Conservation (phyloP, 768 basidiomycete species). For the Leccinum longicurvipes region DNA sequence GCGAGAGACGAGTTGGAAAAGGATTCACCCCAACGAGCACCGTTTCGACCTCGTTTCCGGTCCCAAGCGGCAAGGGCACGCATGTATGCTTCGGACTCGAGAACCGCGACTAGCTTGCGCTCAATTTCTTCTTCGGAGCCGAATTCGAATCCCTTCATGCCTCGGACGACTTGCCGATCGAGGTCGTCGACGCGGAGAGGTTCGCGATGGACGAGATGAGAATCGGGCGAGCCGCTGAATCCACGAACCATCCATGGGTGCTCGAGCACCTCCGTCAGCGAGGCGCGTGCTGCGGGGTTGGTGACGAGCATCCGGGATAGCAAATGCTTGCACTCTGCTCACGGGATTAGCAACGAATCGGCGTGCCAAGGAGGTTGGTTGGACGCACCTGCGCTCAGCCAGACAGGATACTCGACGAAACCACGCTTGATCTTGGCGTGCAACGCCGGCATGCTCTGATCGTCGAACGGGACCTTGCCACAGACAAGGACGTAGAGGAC, state of each 20-base stretch:
- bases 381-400: conserved; percentile 84
- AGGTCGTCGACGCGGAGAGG: conserved; percentile 88
- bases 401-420: conserved; percentile 93
- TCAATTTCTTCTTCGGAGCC: conserved; percentile 87
- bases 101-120: conserved; percentile 61
- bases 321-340: conserved; percentile 87
- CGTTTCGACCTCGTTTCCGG: conserved; percentile 51
- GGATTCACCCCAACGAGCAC: conserved; percentile 47
- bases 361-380: neutral
- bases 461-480: conserved; percentile 98
- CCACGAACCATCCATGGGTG: conserved; percentile 96
- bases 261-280: conserved; percentile 76
- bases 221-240: conserved; percentile 72
- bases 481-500: conserved; percentile 97
- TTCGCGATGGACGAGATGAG: conserved; percentile 85
- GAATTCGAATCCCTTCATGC: conserved; percentile 97
- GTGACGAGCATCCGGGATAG: conserved; percentile 96
- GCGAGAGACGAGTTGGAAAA: conserved; percentile 70
- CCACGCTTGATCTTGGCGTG: conserved; percentile 99
- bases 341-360: conserved; percentile 10
- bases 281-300: conserved; percentile 79
- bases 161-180: conserved; percentile 78
- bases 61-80: conserved; percentile 79
- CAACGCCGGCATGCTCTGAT: conserved; percentile 97
- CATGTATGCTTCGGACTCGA: conserved; percentile 75